These are phyloP conservation scores for Saccharomycopsis guyanensis DNA, from an alignment of 805 yeast genomes.

Conservation along the genomic window DNA sequence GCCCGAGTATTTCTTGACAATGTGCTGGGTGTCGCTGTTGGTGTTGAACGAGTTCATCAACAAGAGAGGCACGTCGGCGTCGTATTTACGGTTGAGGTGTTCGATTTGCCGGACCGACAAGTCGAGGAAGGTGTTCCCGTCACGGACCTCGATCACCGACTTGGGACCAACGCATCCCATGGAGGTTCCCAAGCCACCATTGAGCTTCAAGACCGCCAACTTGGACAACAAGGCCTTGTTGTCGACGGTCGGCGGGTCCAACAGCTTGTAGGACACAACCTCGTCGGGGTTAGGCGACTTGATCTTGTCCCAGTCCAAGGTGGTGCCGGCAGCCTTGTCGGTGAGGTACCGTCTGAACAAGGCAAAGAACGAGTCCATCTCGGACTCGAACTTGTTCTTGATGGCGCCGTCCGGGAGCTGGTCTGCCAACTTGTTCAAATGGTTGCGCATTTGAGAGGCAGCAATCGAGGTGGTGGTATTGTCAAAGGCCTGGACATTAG, in stretches of 20 bases:
- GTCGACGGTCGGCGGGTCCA: conserved; percentile 35
- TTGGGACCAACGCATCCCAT: conserved; percentile 99
- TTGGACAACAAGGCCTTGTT: conserved; percentile 53
- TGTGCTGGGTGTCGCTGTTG: conserved; percentile 87
- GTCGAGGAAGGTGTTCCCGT: conserved; percentile 95
- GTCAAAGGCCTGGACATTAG: conserved; percentile 64
- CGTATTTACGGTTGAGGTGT: conserved; percentile 81
- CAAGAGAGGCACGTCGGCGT: conserved; percentile 89
- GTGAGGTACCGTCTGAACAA: conserved; percentile 86
- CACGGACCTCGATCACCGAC: conserved; percentile 96
- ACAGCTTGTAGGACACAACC: conserved; percentile 68
- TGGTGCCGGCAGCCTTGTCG: conserved; percentile 79
- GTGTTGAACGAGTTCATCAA: conserved; percentile 99
- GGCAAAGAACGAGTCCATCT: conserved; percentile 91
- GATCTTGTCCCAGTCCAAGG: conserved; percentile 92
- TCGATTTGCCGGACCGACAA: conserved; percentile 95
- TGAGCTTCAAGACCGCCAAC: conserved; percentile 90
- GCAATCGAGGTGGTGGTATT: conserved; percentile 92
- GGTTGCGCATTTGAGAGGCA: conserved; percentile 96
- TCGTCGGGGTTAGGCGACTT: conserved; percentile 85
- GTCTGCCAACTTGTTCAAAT: conserved; percentile 82
- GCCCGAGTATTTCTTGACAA: conserved; percentile 93
- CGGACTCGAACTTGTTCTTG: conserved; percentile 65
- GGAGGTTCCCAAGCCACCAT: conserved; percentile 98
- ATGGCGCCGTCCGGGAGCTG: conserved; percentile 44